Evolutionary conservation across 1,284 basidiomycete genomes (phyloP).

Genomic region (Porogramme epimiltina): DNA sequence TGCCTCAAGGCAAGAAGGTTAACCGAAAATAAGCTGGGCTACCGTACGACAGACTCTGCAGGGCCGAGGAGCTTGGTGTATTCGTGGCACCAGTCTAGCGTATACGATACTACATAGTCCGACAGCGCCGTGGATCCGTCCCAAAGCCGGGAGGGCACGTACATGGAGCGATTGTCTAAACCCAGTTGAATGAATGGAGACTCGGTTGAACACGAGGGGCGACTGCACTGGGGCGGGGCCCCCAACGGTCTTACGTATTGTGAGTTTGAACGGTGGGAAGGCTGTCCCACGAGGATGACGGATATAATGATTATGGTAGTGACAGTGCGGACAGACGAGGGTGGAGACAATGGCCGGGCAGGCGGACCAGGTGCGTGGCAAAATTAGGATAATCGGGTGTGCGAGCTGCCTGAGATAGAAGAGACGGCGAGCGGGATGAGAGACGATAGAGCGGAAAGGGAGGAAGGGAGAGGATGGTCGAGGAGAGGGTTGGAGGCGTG

Average conservation of each 20-base stretch:
- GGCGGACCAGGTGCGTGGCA: neutral
- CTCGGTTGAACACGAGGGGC: no score
- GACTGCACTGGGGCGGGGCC: neutral
- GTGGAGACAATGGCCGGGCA: neutral
- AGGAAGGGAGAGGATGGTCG: neutral
- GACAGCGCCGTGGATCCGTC: no score
- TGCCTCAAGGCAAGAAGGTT: neutral
- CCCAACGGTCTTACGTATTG: conserved; percentile 14
- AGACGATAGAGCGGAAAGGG: neutral
- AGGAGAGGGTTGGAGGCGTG: conserved; percentile 15
- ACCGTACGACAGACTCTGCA: no score
- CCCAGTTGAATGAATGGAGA: no score
- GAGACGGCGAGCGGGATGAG: neutral
- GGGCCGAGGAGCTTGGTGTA: no score
- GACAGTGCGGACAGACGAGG: conserved; percentile 2
- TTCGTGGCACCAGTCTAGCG: no score
- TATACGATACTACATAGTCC: no score
- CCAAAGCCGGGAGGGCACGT: no score
- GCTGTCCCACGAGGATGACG: conserved; percentile 18
- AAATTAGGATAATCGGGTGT: no score
- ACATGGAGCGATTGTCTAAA: no score
- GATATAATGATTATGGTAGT: conserved; percentile 10
- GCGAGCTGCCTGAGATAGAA: neutral
- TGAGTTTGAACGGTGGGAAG: conserved; percentile 8
- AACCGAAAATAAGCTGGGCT: neutral